phyloP scores from a whole-genome alignment of 2,329 filamentous ascomycete genomes.

The Incumbomyces lentus region DNA sequence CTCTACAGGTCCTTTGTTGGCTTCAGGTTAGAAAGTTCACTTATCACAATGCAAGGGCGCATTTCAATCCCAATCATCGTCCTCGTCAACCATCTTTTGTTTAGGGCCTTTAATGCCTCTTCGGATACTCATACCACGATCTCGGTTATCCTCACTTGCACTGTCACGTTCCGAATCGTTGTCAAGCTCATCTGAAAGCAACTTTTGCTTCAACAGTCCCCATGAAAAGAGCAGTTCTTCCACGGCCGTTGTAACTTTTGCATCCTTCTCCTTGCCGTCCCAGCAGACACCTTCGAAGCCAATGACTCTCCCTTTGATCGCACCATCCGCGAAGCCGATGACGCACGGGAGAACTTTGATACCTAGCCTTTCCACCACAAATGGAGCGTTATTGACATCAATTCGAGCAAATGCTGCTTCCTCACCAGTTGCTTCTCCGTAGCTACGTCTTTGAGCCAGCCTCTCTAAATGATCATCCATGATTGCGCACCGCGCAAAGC shows the following conservation, averaged over 20 bases:
- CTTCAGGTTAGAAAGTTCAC: too few species aligned
- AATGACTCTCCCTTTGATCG: conserved; percentile 34
- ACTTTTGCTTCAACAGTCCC: conserved; percentile 29
- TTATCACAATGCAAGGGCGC: neutral
- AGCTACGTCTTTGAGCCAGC: conserved; percentile 29
- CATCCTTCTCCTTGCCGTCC: conserved; percentile 28
- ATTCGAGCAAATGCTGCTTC: conserved; percentile 36
- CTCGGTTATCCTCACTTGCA: conserved; percentile 18
- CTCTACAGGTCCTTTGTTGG: too few species aligned
- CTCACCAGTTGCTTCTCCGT: conserved; percentile 21
- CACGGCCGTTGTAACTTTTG: conserved; percentile 32
- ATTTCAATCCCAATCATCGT: conserved; percentile 39
- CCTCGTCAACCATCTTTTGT: conserved; percentile 27
- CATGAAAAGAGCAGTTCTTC: conserved; percentile 33
- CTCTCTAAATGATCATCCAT: conserved; percentile 51
- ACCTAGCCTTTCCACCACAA: conserved; percentile 37
- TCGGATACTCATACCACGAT: conserved; percentile 22
- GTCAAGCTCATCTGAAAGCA: conserved; percentile 24
- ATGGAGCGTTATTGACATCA: conserved; percentile 37
- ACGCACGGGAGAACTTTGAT: conserved; percentile 39
- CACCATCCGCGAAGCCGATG: conserved; percentile 38
- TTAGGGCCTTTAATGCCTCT: conserved; percentile 23
- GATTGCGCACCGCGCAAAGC: conserved; percentile 51
- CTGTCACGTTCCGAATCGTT: conserved; percentile 19
- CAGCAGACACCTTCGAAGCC: conserved; percentile 38